phyloP scores from a whole-genome alignment of 768 basidiomycete species.

The Leccinum obscurum region DNA sequence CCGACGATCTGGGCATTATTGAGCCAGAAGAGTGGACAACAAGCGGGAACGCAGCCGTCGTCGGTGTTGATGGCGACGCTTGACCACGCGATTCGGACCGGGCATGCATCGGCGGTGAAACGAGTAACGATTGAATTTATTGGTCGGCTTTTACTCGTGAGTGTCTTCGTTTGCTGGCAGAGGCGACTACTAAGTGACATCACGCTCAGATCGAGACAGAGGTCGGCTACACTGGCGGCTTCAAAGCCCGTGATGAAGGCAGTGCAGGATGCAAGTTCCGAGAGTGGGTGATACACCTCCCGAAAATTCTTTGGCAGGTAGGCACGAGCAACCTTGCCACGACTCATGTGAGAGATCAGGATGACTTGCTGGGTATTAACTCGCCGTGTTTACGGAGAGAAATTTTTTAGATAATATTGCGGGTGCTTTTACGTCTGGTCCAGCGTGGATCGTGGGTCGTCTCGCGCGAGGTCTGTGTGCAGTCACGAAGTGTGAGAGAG shows the following conservation, averaged over 20 bases:
- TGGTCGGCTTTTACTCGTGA: conserved; percentile 65
- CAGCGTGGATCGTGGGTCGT: conserved; percentile 55
- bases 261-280: conserved; percentile 37
- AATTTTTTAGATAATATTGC: conserved; percentile 49
- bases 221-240: conserved; percentile 49
- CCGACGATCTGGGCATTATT: conserved; percentile 81
- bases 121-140: conserved; percentile 73
- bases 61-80: conserved; percentile 53
- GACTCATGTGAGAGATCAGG: conserved; percentile 54
- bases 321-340: conserved; percentile 53
- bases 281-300: conserved; percentile 75
- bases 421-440: conserved; percentile 58
- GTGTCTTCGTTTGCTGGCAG: conserved; percentile 14
- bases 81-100: conserved; percentile 61
- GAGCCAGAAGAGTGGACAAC: conserved; percentile 41
- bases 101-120: conserved; percentile 66
- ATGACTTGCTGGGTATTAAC: neutral
- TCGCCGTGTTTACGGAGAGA: conserved; percentile 9
- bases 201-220: conserved; percentile 58
- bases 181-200: conserved; percentile 4
- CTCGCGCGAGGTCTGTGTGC: conserved; percentile 42
- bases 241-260: conserved; percentile 36
- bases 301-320: conserved; percentile 84
- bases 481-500: conserved; percentile 2
- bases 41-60: conserved; percentile 19